phyloP scores from a whole-genome alignment of 2,329 filamentous ascomycete genomes.

The Hymenotorrendiella dingleyae region DNA sequence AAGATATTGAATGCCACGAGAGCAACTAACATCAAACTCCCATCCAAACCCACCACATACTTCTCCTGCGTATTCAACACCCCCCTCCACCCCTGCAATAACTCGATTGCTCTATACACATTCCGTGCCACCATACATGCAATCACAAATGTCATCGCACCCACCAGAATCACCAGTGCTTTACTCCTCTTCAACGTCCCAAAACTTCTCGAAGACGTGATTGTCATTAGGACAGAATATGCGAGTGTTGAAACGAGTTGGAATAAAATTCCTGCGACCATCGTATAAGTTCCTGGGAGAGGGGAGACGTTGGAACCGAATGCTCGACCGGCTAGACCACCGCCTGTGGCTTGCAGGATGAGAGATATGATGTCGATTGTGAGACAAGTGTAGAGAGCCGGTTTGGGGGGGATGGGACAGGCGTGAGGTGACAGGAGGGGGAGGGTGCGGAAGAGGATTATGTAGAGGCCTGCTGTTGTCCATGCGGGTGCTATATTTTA shows the following conservation, averaged over 20 bases:
- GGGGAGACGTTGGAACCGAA: constrained; percentile 27
- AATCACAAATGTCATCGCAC: constrained; percentile 31
- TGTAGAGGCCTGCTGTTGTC: constrained; percentile 56
- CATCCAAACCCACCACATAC: constrained; percentile 38
- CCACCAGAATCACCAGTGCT: constrained; percentile 28
- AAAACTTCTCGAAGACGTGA: constrained; percentile 34
- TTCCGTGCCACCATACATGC: constrained; percentile 38
- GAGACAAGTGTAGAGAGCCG: constrained; percentile 53
- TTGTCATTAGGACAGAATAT: constrained; percentile 36
- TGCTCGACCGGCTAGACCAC: constrained; percentile 38
- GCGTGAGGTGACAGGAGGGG: constrained; percentile 41
- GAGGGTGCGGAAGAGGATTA: constrained; percentile 55
- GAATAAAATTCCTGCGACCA: constrained; percentile 34
- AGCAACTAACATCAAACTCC: constrained; percentile 36
- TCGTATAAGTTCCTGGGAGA: constrained; percentile 29
- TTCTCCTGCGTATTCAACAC: constrained; percentile 38
- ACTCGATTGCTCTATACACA: constrained; percentile 42
- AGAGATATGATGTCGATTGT: constrained; percentile 51
- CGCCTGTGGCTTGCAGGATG: constrained; percentile 51
- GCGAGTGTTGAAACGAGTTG: constrained; percentile 34
- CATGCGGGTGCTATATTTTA: constrained; percentile 34
- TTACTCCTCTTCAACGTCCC: constrained; percentile 27
- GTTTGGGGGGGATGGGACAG: constrained; percentile 44
- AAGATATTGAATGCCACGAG: constrained; percentile 31
- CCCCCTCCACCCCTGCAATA: constrained; percentile 36